A percentile compares a stretch with the other conserved stretches of the same genome.
Evolutionary conservation across 225 moss, liverwort and hornwort species (phyloP).

Genomic region (Sphagnum tenellum): DNA sequence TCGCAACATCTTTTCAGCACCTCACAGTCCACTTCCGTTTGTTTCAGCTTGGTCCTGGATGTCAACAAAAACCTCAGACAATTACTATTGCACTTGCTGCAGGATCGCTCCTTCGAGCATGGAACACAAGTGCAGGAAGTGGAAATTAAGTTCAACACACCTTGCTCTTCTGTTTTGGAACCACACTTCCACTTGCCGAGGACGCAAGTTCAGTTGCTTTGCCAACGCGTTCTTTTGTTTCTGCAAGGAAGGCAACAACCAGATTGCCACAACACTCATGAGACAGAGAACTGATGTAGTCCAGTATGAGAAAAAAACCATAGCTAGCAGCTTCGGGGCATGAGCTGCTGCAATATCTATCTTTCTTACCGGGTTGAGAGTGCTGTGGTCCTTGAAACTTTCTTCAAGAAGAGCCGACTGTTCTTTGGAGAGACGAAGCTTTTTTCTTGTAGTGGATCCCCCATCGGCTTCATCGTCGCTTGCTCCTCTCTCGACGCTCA

Average conservation of each 20-base stretch:
- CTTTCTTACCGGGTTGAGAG: constrained; percentile 61
- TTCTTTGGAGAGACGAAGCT: constrained; percentile 87
- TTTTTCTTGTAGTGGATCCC: constrained; percentile 86
- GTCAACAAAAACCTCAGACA: too few species aligned
- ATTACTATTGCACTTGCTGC: too few species aligned
- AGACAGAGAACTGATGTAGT: background rate
- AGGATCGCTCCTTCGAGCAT: background rate
- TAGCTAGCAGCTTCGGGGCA: background rate
- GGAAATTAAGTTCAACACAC: constrained; percentile 7
- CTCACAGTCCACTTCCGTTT: too few species aligned
- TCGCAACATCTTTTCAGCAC: too few species aligned
- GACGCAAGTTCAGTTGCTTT: constrained; percentile 74
- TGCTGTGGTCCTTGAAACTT: constrained; percentile 95
- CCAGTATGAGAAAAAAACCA: background rate
- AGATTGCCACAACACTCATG: background rate
- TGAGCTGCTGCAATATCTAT: background rate
- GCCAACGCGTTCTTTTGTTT: constrained; percentile 97
- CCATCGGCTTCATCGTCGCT: constrained; percentile 97
- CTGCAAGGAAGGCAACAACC: constrained; percentile 14
- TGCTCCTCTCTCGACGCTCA: constrained; percentile 64
- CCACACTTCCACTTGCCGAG: constrained; percentile 98
- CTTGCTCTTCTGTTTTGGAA: constrained; percentile 96
- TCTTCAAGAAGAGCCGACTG: constrained; percentile 90
- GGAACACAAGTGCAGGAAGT: background rate
- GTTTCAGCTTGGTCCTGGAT: too few species aligned